phyloP scores from a whole-genome alignment of 1,139 yeast genomes.

The Protomyces inouyei region DNA sequence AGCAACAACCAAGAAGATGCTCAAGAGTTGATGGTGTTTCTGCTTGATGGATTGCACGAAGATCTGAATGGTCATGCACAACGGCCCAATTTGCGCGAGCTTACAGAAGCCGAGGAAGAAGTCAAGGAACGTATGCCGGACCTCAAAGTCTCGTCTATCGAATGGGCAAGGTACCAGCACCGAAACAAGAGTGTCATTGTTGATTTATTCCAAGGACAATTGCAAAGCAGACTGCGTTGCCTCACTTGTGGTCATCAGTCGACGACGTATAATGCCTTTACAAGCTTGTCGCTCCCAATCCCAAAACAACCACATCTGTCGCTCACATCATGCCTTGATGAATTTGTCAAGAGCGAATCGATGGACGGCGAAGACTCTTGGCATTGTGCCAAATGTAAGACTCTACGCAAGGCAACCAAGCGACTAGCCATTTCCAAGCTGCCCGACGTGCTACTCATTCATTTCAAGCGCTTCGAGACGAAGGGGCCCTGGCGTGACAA shows the following conservation, averaged over 20 bases:
- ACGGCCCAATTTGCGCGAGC: conserved; percentile 50
- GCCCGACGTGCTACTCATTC: conserved; percentile 68
- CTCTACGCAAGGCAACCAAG: conserved; percentile 61
- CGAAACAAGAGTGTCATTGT: conserved; percentile 81
- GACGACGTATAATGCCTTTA: conserved; percentile 79
- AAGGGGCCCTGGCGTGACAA: conserved; percentile 48
- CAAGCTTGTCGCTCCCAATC: conserved; percentile 69
- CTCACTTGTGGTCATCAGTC: conserved; percentile 71
- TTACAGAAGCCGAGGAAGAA: conserved; percentile 71
- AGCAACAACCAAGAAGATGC: conserved; percentile 90
- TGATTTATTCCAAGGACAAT: conserved; percentile 86
- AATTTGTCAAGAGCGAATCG: conserved; percentile 61
- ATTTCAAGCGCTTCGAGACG: conserved; percentile 70
- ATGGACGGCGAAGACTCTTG: conserved; percentile 81
- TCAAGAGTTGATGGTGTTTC: conserved; percentile 78
- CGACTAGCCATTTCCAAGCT: conserved; percentile 63
- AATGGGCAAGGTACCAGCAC: conserved; percentile 88
- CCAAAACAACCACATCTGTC: conserved; percentile 45
- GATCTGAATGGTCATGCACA: conserved; percentile 72
- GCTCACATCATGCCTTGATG: conserved; percentile 62
- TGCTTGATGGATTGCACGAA: conserved; percentile 81
- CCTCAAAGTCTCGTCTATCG: conserved; percentile 81
- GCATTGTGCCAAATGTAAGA: conserved; percentile 80
- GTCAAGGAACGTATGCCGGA: conserved; percentile 70
- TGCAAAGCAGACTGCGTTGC: conserved; percentile 73